Evolutionary conservation across 768 basidiomycete genomes (phyloP), one percentile per base, ranked within the genome.

Genomic region (Harrya chromipes): DNA sequence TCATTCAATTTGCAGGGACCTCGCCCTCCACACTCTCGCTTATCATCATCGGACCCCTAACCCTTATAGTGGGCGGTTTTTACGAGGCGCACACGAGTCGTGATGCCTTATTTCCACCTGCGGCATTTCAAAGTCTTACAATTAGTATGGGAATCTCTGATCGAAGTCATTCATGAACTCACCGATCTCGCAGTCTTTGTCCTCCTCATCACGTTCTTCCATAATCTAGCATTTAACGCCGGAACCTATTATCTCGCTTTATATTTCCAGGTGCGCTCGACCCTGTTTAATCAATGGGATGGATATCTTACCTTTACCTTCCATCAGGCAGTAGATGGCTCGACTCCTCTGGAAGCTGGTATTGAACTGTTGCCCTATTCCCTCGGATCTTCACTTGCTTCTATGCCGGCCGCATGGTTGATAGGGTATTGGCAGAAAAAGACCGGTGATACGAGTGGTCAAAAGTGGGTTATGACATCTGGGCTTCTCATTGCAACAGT

Each of bases 171-270:
- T 50, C 42, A 50, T 46, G 47, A 53, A 35, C 49, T 48, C 34
- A 55, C 33, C 31, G 29, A 44, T 16, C 56, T 46, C 20, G 21
- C 47, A 91, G 88, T 83, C 53, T 75, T 77, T 49, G 74, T 88
- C 40, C 78, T 92, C 27, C 43, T 82, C 16, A 75, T 88, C 51
- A 81, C 81, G 16, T 90, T 91, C 70, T 74, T 92, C 47, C 90
- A 92, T 65, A 90, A 89, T 62, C 77, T 91, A 54, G 83, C 82
- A 14, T 93, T 90, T 67, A 91, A 81, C 55, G 80, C 90, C 27
- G 90, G 87, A 42, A 92, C 90, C 6, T 93, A 87, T 70, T 93
- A 90, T 69, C 80, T 93, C 40, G 87, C 89, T 0, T 67, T 92
- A 20, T 92, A 82, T 66, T 91, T 80, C 68, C 90, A 93, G 77